A percentile compares a stretch with the other conserved stretches of the same genome.
phyloP scores from a whole-genome alignment of 352 stramenopile species.

The Globisporangium spiculum region DNA sequence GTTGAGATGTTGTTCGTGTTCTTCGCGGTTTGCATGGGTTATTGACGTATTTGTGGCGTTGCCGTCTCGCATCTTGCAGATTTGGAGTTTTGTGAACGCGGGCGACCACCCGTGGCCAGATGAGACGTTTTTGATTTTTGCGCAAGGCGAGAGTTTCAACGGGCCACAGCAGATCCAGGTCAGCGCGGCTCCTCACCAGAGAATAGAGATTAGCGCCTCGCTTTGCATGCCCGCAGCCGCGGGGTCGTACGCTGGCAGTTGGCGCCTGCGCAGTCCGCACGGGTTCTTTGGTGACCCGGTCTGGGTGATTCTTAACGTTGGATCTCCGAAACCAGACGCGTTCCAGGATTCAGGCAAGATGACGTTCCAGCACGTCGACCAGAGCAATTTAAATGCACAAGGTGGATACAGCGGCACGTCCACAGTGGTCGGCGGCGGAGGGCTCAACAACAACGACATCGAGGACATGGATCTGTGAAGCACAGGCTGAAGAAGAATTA shows the following conservation, averaged over 20 bases:
- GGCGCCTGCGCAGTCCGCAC: conserved; percentile 57
- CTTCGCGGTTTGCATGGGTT: background rate
- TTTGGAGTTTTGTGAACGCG: conserved; percentile 81
- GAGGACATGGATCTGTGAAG: conserved; percentile 21
- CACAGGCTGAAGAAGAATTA: background rate
- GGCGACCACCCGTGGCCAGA: conserved; percentile 51
- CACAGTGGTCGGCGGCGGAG: conserved; percentile 7
- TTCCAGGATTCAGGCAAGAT: conserved; percentile 22
- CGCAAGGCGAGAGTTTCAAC: conserved; percentile 60
- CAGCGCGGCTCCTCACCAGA: conserved; percentile 31
- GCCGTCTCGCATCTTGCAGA: conserved; percentile 21
- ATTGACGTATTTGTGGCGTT: background rate
- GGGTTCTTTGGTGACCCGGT: conserved; percentile 77
- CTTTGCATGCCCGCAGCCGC: conserved; percentile 54
- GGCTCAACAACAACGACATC: conserved; percentile 18
- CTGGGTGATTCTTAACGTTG: conserved; percentile 76
- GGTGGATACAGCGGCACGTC: background rate
- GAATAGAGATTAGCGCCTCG: conserved; percentile 61
- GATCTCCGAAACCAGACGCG: conserved; percentile 20
- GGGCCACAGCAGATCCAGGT: conserved; percentile 57
- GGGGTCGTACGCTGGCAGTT: conserved; percentile 71
- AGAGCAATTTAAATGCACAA: conserved; percentile 5
- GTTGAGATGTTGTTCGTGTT: background rate
- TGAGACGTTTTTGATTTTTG: conserved; percentile 61
- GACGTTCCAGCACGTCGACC: conserved; percentile 13